A percentile compares a stretch with the other conserved stretches of the same genome.
Evolutionary conservation across 495 filamentous ascomycete genomes (phyloP).

Genomic region (Podospora pseudocomata): DNA sequence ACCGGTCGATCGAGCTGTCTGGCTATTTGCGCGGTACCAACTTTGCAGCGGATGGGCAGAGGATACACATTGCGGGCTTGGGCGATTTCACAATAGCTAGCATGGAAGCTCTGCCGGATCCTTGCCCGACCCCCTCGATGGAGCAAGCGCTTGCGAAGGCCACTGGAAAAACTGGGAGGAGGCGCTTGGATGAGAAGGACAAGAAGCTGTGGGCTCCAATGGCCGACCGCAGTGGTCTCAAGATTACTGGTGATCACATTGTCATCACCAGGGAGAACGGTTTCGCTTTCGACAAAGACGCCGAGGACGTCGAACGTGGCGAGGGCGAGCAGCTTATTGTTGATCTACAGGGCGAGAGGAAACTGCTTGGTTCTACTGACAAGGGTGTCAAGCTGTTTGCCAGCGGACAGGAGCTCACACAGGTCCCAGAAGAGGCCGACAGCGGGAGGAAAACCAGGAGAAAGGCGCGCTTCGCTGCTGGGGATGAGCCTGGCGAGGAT

Average conservation of each 20-base stretch:
- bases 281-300: conserved; percentile 73
- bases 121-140: conserved; percentile 89
- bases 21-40: conserved; percentile 96
- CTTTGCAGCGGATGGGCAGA: conserved; percentile 78
- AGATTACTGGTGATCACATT: conserved; percentile 57
- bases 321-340: conserved; percentile 92
- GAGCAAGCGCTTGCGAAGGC: conserved; percentile 78
- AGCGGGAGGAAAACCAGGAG: conserved; percentile 69
- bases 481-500: conserved; percentile 53
- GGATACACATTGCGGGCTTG: conserved; percentile 88
- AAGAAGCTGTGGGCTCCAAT: conserved; percentile 95
- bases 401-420: conserved; percentile 65
- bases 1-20: conserved; percentile 85
- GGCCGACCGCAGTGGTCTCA: conserved; percentile 92
- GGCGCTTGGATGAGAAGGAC: conserved; percentile 87
- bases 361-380: conserved; percentile 74
- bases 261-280: conserved; percentile 57
- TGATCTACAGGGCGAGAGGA: conserved; percentile 77
- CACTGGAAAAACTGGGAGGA: conserved; percentile 70
- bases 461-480: conserved; percentile 60
- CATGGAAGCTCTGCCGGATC: conserved; percentile 86
- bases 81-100: conserved; percentile 84
- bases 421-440: conserved; percentile 57
- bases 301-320: conserved; percentile 66
- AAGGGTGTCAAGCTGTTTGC: conserved; percentile 80